Percentiles rank a stretch among this genome's conserved stretches.
These are phyloP conservation scores for Cercophora newfieldiana DNA, from an alignment of 495 filamentous ascomycete genomes.

Conservation along the genomic window DNA sequence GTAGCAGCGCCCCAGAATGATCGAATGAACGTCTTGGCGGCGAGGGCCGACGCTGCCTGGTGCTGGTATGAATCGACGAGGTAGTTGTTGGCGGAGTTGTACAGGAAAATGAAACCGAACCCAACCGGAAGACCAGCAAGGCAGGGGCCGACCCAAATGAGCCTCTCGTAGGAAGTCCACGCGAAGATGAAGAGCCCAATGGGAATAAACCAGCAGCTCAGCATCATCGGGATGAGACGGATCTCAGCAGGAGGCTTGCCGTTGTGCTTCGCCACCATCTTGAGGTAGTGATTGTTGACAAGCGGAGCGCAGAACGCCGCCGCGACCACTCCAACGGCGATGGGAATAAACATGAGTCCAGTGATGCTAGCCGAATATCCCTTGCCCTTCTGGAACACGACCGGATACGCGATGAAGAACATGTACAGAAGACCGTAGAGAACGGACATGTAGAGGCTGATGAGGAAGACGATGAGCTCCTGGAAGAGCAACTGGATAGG, in stretches of 20 bases:
- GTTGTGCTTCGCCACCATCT: conserved; percentile 54
- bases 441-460: conserved; percentile 76
- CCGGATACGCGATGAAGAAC: conserved; percentile 80
- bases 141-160: conserved; percentile 70
- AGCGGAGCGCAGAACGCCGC: conserved; percentile 66
- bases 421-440: conserved; percentile 79
- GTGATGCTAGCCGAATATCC: conserved; percentile 69
- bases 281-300: conserved; percentile 77
- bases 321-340: conserved; percentile 65
- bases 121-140: conserved; percentile 76
- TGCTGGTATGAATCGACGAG: conserved; percentile 80
- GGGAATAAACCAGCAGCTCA: conserved; percentile 75
- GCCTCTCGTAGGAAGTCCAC: conserved; percentile 67
- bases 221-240: conserved; percentile 83
- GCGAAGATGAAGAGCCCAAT: conserved; percentile 82
- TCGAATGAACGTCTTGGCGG: conserved; percentile 77
- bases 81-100: conserved; percentile 84
- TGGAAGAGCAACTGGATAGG: conserved; percentile 79
- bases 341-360: conserved; percentile 79
- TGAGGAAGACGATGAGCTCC: conserved; percentile 77
- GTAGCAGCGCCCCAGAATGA: conserved; percentile 75
- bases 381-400: conserved; percentile 76
- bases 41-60: conserved; percentile 82
- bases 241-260: conserved; percentile 73
- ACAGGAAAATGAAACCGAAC: conserved; percentile 81